Percentiles rank a stretch among this genome's conserved stretches.
phyloP scores from a whole-genome alignment of 2,329 filamentous ascomycete genomes.

The Venturia carpophila region DNA sequence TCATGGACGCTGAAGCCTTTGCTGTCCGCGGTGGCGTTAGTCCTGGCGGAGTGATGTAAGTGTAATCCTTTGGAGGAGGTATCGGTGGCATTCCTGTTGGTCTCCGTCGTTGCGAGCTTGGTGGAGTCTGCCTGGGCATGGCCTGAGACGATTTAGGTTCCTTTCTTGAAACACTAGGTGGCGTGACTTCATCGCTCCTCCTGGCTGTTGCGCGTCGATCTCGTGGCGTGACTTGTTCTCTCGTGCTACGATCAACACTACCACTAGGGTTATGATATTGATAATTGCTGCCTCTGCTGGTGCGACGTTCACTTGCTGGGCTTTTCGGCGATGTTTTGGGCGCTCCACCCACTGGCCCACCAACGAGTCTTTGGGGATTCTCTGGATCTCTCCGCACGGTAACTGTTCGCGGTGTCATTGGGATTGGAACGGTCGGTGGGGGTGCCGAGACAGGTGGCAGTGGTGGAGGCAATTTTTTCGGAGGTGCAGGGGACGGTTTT shows the following conservation, averaged over 20 bases:
- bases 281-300: conserved; percentile 6
- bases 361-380: neutral
- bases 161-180: conserved; percentile 1
- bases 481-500: conserved; percentile 5
- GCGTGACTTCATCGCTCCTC: conserved; percentile 2
- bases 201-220: neutral
- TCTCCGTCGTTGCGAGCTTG: neutral
- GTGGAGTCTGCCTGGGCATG: conserved; percentile 1
- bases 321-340: neutral
- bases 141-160: neutral
- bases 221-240: conserved; percentile 8
- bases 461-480: conserved; percentile 1
- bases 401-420: conserved; percentile 10
- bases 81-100: conserved; percentile 6
- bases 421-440: neutral
- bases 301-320: conserved; percentile 4
- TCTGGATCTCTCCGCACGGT: neutral
- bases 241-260: conserved; percentile 8
- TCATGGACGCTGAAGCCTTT: neutral
- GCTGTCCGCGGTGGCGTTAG: neutral
- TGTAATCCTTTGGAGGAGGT: conserved; percentile 11
- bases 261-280: conserved; percentile 2
- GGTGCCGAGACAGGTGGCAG: conserved; percentile 7
- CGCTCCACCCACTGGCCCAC: neutral
- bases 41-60: conserved; percentile 3